Conservation (phyloP, 2,329 filamentous ascomycete species). For the Fusarium sp. region DNA sequence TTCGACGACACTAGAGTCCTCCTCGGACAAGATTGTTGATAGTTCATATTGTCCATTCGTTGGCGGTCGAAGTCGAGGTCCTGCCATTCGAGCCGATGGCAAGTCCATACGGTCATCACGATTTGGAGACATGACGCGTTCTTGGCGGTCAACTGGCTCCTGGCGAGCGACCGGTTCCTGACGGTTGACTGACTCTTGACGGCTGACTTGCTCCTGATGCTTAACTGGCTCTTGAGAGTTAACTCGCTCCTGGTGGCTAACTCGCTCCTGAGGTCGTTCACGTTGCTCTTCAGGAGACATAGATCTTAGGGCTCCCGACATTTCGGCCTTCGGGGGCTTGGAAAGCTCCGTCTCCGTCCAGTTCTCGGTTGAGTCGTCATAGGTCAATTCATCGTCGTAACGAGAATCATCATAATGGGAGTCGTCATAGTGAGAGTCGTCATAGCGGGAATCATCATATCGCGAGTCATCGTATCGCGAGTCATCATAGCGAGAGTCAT, state of each 20-base stretch:
- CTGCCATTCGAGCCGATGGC: constrained; percentile 44
- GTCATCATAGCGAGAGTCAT: constrained; percentile 26
- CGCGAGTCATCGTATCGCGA: constrained; percentile 29
- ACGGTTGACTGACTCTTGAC: neutral
- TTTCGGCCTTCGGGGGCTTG: constrained; percentile 21
- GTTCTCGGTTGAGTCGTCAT: constrained; percentile 40
- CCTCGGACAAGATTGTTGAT: constrained; percentile 69
- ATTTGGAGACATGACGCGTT: neutral
- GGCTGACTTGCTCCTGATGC: neutral
- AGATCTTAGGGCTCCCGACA: constrained; percentile 25
- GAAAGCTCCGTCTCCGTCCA: constrained; percentile 43
- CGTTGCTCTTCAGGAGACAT: constrained; percentile 36
- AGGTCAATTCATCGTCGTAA: constrained; percentile 36
- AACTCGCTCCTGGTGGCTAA: neutral
- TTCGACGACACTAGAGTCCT: constrained; percentile 56
- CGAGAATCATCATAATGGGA: constrained; percentile 30
- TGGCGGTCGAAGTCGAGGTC: constrained; percentile 57
- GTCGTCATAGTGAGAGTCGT: constrained; percentile 30
- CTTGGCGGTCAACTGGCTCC: neutral
- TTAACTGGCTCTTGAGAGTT: neutral
- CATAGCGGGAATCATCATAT: constrained; percentile 28
- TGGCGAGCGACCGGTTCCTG: neutral
- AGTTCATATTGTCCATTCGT: constrained; percentile 67
- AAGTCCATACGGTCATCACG: constrained; percentile 31
- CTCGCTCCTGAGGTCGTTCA: constrained; percentile 19